Base-by-base conservation (phyloP, 1,284 basidiomycete species). In the Omphalotus olearius region DNA sequence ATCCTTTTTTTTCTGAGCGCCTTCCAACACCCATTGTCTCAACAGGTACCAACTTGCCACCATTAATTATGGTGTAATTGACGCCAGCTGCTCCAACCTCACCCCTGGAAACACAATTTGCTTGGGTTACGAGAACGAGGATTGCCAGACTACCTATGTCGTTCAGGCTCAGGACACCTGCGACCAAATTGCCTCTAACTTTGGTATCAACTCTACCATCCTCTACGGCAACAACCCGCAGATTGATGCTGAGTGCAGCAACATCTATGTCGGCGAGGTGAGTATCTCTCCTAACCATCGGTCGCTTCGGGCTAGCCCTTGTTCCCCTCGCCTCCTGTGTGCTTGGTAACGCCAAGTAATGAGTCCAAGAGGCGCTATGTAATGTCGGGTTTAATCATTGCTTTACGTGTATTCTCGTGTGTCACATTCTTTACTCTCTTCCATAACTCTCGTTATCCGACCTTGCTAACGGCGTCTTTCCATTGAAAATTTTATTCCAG, bases 31-130 rank as follows among this genome's bases (percentile, higher is more conserved):
- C 43, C 38, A 45, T 47, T 41, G 6, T 6, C 10, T 2, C 13
- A 50, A n/a, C 57, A 87, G 85, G 16, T 90, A 83, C 69, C 87
- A 91, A 67, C 78, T 91, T 45, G 78, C 81, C 2, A 74, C 73
- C 11, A 69, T 80, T 59, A 91, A 90, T 66, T 51, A 68, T 0
- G 61, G 56, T 48, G 59, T 62, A 51, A 78, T 87, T 57, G 68
- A 88, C 59, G 13, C 59, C 0, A 45, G 42, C 2, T 90, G 88
- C 71, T 60, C 65, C 59, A 85, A 88, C 64, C 78, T 90, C 53
- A 42, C 59, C 3, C 66, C 75, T 4, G 79, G 78, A 36, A 50
- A 69, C 23, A 59, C 37, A 2, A 58, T 83, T 64, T 85, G 82
- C 63, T 69, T 84, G 43, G 80, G 78, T 13, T 66, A 66, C 50